Conservation (phyloP, 768 basidiomycete species). For the Tephrocybe sp. region DNA sequence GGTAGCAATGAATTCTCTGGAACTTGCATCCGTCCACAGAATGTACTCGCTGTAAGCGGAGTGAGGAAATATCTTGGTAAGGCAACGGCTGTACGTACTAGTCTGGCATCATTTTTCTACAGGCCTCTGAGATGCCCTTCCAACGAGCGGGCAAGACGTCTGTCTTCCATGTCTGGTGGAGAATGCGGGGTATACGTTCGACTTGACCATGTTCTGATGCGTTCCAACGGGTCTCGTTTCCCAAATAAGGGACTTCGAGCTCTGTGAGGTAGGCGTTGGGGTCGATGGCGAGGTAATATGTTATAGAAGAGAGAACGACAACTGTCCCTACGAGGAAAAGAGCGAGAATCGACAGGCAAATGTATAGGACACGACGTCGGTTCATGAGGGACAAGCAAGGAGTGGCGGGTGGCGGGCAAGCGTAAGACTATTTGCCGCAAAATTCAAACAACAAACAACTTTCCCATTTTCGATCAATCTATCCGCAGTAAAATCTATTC, state of each 20-base stretch:
- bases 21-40: conserved; percentile 93
- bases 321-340: conserved; percentile 86
- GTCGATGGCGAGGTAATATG: conserved; percentile 85
- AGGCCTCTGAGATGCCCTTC: conserved; percentile 77
- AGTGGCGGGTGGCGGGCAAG: too few relatives aligned
- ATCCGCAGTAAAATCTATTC: conserved; percentile 2
- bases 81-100: conserved; percentile 62
- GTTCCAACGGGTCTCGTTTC: conserved; percentile 59
- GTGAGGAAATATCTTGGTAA: conserved; percentile 7
- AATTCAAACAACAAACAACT: conserved; percentile 4
- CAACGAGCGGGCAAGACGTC: conserved; percentile 81
- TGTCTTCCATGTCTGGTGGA: conserved; percentile 99
- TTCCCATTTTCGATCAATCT: conserved; percentile 6
- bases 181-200: conserved; percentile 85
- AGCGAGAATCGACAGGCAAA: conserved; percentile 52
- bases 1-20: conserved; percentile 85
- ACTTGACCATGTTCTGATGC: conserved; percentile 55
- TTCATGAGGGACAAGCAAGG: conserved; percentile 33
- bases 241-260: conserved; percentile 60
- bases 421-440: background rate
- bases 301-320: conserved; percentile 86
- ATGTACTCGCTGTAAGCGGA: conserved; percentile 75
- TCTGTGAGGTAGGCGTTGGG: conserved; percentile 77
- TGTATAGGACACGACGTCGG: conserved; percentile 41
- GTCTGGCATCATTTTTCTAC: conserved; percentile 91